phyloP scores from a whole-genome alignment of 345 rosid species.

The Rhodamnia argentea region DNA sequence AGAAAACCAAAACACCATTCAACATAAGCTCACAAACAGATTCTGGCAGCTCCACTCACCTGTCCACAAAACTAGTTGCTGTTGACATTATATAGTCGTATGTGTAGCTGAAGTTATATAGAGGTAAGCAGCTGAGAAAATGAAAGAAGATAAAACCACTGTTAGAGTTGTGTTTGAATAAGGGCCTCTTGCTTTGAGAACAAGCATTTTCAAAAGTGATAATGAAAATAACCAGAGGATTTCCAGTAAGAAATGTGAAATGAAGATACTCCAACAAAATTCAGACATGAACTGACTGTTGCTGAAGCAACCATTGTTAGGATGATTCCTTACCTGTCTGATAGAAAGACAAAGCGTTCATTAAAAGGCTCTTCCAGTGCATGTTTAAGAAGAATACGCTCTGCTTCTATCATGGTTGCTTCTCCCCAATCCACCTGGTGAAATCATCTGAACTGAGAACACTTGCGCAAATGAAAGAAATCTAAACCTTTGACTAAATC shows the following conservation, averaged over 20 bases:
- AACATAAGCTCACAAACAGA: background rate
- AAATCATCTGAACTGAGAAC: background rate
- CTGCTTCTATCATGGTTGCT: conserved; percentile 92
- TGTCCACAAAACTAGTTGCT: conserved; percentile 87
- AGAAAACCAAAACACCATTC: background rate
- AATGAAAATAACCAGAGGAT: background rate
- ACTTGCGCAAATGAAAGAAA: background rate
- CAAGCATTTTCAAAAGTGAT: background rate
- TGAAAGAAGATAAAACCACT: conserved; percentile 17
- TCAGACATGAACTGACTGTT: background rate
- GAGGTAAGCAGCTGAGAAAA: conserved; percentile 91
- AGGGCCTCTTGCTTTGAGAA: background rate
- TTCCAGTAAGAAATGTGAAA: background rate
- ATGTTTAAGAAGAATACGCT: conserved; percentile 82
- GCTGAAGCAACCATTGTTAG: background rate
- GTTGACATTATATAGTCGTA: conserved; percentile 89
- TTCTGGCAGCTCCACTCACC: conserved; percentile 35
- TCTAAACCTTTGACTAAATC: background rate
- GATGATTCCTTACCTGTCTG: conserved; percentile 49
- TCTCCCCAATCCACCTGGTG: conserved; percentile 97
- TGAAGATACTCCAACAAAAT: background rate
- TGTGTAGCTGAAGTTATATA: conserved; percentile 87
- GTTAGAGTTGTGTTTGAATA: background rate
- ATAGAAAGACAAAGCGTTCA: conserved; percentile 83
- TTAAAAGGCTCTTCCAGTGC: conserved; percentile 72